Percentiles rank a stretch among this genome's conserved stretches.
These are phyloP conservation scores for Epichloe gansuensis DNA, from an alignment of 2,329 filamentous ascomycete genomes.

Conservation along the genomic window DNA sequence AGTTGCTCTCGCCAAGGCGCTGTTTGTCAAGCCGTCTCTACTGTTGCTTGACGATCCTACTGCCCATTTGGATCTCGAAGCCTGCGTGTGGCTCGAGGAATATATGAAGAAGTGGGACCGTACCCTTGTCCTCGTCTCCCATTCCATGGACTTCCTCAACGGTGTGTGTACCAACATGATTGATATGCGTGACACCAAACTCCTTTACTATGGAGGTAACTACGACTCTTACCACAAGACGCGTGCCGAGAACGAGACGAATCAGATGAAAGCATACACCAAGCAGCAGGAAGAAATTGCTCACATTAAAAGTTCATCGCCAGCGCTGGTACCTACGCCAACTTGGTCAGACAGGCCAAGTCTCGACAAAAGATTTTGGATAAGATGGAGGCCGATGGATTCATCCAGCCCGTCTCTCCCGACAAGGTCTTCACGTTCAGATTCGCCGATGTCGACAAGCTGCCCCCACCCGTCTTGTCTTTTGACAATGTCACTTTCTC, in stretches of 20 bases:
- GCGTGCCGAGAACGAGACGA: constrained; percentile 82
- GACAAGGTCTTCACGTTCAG: constrained; percentile 95
- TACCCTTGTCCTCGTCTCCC: constrained; percentile 89
- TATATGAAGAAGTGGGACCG: constrained; percentile 99
- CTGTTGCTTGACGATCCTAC: constrained; percentile 96
- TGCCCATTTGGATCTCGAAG: constrained; percentile 97
- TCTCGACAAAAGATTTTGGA: constrained; percentile 99
- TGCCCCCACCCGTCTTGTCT: constrained; percentile 91
- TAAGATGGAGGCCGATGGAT: constrained; percentile 99
- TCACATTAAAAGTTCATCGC: constrained; percentile 99
- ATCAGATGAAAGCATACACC: constrained; percentile 97
- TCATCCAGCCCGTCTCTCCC: constrained; percentile 78
- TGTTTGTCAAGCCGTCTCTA: constrained; percentile 95
- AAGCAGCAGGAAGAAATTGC: constrained; percentile 99
- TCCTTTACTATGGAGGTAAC: constrained; percentile 99
- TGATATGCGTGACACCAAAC: constrained; percentile 82
- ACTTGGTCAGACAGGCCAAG: constrained; percentile 97
- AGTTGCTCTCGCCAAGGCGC: constrained; percentile 90
- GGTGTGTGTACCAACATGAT: constrained; percentile 98
- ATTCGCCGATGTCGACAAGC: constrained; percentile 97
- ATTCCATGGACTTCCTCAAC: constrained; percentile 98
- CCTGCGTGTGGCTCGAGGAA: constrained; percentile 99
- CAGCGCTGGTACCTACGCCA: constrained; percentile 98
- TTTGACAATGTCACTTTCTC: constrained; percentile 98
- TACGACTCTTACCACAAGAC: constrained; percentile 98